Percentiles rank a stretch among this genome's conserved stretches.
These are phyloP conservation scores for Nemania sp. DNA, from an alignment of 2,329 filamentous ascomycete species.

Conservation along the genomic window DNA sequence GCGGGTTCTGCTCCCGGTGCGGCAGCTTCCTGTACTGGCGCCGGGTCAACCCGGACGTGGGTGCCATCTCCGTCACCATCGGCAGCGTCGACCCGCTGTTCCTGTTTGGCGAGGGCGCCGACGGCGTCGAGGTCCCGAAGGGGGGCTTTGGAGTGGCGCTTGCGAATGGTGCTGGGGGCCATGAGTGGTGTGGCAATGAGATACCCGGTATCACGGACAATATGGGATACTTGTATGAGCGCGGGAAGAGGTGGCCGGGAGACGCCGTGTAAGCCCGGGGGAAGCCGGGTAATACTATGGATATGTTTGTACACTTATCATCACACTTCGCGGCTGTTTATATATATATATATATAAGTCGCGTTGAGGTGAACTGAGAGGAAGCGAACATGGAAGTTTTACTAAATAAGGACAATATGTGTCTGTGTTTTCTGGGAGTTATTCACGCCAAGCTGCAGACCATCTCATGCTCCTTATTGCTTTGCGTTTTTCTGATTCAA, in stretches of 20 bases:
- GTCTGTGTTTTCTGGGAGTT: no score
- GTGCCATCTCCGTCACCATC: slow-evolving; percentile 44
- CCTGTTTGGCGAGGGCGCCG: slow-evolving; percentile 41
- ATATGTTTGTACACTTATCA: no score
- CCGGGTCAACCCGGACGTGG: slow-evolving; percentile 32
- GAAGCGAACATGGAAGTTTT: no score
- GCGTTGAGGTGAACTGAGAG: no score
- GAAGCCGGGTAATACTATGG: neutral
- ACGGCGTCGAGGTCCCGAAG: slow-evolving; percentile 27
- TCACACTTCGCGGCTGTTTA: neutral
- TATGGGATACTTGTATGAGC: slow-evolving; percentile 28
- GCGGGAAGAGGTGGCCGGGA: slow-evolving; percentile 4
- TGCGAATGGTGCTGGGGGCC: slow-evolving; percentile 43
- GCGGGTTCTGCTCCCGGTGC: slow-evolving; percentile 55
- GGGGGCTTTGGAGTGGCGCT: slow-evolving; percentile 46
- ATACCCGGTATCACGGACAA: slow-evolving; percentile 55
- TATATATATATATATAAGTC: no score
- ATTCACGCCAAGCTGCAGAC: no score
- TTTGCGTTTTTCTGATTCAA: no score
- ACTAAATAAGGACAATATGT: no score
- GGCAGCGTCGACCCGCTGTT: slow-evolving; percentile 52
- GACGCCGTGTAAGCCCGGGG: neutral
- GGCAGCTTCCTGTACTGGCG: slow-evolving; percentile 56
- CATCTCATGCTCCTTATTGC: no score
- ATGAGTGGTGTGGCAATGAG: slow-evolving; percentile 51